Evolutionary conservation across 1,284 basidiomycete genomes (phyloP).

Genomic region (Coriolopsis trogii): DNA sequence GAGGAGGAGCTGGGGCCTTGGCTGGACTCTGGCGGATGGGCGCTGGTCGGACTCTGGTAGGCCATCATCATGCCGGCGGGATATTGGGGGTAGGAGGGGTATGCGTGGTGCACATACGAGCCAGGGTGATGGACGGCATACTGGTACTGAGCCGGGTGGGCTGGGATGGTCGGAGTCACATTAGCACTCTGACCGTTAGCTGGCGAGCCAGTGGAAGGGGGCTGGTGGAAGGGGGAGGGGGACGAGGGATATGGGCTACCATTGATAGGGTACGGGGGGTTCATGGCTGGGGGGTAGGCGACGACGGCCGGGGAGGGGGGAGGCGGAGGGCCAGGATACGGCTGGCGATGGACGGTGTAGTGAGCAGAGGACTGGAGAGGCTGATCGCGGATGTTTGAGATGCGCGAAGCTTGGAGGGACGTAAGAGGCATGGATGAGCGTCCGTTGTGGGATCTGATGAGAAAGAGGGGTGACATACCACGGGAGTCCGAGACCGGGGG

Average conservation of each 20-base stretch:
- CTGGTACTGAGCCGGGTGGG: constrained; percentile 48
- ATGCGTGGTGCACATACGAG: constrained; percentile 48
- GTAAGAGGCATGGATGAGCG: constrained; percentile 17
- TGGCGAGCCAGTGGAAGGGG: constrained; percentile 42
- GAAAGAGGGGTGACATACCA: constrained; percentile 24
- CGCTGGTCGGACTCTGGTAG: constrained; percentile 49
- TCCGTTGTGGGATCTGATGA: constrained; percentile 18
- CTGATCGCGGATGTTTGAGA: constrained; percentile 42
- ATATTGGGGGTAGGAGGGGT: constrained; percentile 63
- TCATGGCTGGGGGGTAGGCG: constrained; percentile 50
- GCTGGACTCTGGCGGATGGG: constrained; percentile 28
- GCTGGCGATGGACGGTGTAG: constrained; percentile 51
- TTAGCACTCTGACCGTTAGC: constrained; percentile 43
- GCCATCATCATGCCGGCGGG: constrained; percentile 67
- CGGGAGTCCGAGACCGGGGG: constrained; percentile 21
- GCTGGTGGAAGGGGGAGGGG: constrained; percentile 59
- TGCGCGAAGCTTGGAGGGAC: constrained; percentile 37
- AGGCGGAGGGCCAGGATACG: constrained; percentile 45
- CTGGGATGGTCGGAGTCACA: constrained; percentile 44
- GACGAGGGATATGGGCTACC: constrained; percentile 45
- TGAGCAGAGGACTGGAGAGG: constrained; percentile 34
- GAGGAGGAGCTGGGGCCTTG: constrained; percentile 23
- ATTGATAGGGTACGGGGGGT: constrained; percentile 59
- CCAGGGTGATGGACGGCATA: constrained; percentile 56
- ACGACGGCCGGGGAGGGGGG: constrained; percentile 30